Percentiles rank a stretch among this genome's conserved stretches.
phyloP scores from a whole-genome alignment of 768 basidiomycete species.

The Hypholoma fasciculare region DNA sequence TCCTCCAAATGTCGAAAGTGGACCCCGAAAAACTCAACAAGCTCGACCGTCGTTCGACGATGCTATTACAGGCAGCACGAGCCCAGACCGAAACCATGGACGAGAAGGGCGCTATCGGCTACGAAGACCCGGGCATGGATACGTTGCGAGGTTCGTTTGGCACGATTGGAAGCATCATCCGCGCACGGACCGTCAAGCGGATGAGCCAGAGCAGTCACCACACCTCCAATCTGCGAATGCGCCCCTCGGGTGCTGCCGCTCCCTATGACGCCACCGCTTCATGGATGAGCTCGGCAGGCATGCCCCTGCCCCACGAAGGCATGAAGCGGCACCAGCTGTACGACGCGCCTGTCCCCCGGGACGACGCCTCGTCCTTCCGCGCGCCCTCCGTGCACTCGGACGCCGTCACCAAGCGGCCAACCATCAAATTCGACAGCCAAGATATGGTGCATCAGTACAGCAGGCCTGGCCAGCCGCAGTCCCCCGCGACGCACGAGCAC shows the following conservation, averaged over 20 bases:
- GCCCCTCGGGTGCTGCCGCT: slow-evolving; percentile 36
- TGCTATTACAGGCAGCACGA: slow-evolving; percentile 86
- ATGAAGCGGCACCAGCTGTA: slow-evolving; percentile 84
- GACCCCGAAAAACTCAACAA: slow-evolving; percentile 78
- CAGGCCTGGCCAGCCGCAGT: slow-evolving; percentile 49
- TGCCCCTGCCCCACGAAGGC: slow-evolving; percentile 19
- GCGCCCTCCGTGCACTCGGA: slow-evolving; percentile 34
- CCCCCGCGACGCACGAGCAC: slow-evolving; percentile 48
- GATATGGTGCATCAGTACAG: slow-evolving; percentile 78
- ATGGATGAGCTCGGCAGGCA: slow-evolving; percentile 20
- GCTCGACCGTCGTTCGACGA: slow-evolving; percentile 87
- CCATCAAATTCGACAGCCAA: slow-evolving; percentile 77
- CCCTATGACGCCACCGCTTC: slow-evolving; percentile 30
- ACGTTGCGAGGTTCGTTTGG: slow-evolving; percentile 91
- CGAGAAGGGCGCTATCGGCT: slow-evolving; percentile 63
- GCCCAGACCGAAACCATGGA: slow-evolving; percentile 64
- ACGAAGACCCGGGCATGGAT: slow-evolving; percentile 93
- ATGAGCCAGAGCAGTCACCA: slow-evolving; percentile 47
- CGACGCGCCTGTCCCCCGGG: slow-evolving; percentile 76
- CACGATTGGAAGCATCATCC: slow-evolving; percentile 87
- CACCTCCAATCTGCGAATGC: slow-evolving; percentile 26
- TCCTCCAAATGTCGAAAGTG: slow-evolving; percentile 94
- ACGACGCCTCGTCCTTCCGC: slow-evolving; percentile 42
- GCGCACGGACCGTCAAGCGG: slow-evolving; percentile 56
- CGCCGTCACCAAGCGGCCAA: slow-evolving; percentile 42